Evolutionary conservation across 768 basidiomycete species (phyloP).

Genomic region (Amanita muscaria): DNA sequence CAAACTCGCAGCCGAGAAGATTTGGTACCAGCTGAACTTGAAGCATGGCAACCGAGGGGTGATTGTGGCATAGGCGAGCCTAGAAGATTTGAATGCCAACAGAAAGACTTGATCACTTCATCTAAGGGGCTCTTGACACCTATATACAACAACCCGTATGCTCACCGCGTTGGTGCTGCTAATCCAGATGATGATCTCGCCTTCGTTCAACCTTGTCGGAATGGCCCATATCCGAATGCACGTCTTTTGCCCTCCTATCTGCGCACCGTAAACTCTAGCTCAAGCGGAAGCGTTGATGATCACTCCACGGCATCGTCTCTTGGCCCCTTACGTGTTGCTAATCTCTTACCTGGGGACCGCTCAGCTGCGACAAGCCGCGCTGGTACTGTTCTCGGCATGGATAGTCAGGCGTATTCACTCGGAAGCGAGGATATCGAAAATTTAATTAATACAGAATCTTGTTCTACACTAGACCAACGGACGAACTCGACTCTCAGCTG

Average conservation of each 20-base stretch:
- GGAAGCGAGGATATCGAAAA: slow-evolving; percentile 3
- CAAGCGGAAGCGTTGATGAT: slow-evolving; percentile 14
- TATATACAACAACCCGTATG: not conserved
- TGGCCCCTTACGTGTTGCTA: slow-evolving; percentile 39
- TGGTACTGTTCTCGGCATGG: slow-evolving; percentile 16
- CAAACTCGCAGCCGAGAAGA: slow-evolving; percentile 20
- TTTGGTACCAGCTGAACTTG: slow-evolving; percentile 18
- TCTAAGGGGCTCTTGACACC: not conserved
- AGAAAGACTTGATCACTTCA: slow-evolving; percentile 10
- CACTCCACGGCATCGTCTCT: slow-evolving; percentile 28
- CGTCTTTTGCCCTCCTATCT: slow-evolving; percentile 25
- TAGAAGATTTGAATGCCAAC: slow-evolving; percentile 23
- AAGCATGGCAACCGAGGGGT: slow-evolving; percentile 27
- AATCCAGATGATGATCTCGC: slow-evolving; percentile 10
- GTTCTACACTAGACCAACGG: not conserved
- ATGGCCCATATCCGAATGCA: slow-evolving; percentile 15
- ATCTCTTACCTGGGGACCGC: slow-evolving; percentile 39
- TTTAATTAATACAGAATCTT: not conserved
- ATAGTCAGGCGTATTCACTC: not conserved
- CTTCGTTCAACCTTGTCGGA: slow-evolving; percentile 12
- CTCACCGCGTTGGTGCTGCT: not conserved
- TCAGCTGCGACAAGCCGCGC: slow-evolving; percentile 26
- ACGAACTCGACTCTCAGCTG: not conserved
- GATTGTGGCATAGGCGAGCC: slow-evolving; percentile 37
- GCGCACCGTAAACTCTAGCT: slow-evolving; percentile 15